Conservation (phyloP, 345 rosid genomes). For the Clausena lansium region DNA sequence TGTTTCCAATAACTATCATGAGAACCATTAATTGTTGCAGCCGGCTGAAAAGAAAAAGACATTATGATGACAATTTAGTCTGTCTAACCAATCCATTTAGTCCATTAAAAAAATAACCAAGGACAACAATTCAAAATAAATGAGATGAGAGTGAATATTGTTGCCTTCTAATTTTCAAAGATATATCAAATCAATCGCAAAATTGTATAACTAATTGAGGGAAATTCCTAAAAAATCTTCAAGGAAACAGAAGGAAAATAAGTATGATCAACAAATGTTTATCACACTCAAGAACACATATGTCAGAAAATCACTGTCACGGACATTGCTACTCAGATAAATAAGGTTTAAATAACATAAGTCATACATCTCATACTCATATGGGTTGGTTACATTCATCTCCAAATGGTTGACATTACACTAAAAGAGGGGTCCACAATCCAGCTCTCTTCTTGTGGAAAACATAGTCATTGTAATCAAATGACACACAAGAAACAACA, state of each 20-base stretch:
- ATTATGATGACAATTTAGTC: conserved; percentile 13
- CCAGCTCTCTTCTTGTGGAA: background rate
- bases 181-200: background rate
- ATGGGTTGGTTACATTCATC: too few relatives aligned
- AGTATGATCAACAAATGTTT: background rate
- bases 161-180: background rate
- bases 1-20: conserved; percentile 78
- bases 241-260: background rate
- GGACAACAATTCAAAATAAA: background rate
- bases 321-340: background rate
- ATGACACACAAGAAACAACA: background rate
- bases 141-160: conserved; percentile 1
- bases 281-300: background rate
- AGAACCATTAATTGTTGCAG: conserved; percentile 49
- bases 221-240: background rate
- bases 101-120: background rate
- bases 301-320: background rate
- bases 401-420: too few relatives aligned
- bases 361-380: background rate
- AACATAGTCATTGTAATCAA: background rate
- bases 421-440: background rate
- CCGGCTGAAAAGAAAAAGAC: conserved; percentile 55
- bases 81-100: conserved; percentile 6
- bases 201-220: background rate
- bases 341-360: background rate